Evolutionary conservation across 2,329 filamentous ascomycete genomes (phyloP).

Genomic region (Aspergillus sergii): DNA sequence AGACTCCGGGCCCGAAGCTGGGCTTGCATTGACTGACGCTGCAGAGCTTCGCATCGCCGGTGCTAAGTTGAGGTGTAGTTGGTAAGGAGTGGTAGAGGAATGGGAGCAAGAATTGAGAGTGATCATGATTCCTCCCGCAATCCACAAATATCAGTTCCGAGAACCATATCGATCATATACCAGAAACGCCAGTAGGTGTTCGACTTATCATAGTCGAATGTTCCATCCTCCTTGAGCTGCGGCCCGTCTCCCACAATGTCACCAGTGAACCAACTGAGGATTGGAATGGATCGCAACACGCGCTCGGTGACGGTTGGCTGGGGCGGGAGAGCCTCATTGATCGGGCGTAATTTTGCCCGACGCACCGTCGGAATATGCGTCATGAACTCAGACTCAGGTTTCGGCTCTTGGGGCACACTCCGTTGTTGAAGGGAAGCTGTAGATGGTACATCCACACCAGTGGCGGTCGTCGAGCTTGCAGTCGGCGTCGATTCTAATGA

Average conservation of each 20-base stretch:
- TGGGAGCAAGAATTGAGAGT: not conserved
- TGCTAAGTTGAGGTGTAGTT: not conserved
- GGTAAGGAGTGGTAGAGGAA: not conserved
- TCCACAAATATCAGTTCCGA: constrained; percentile 65
- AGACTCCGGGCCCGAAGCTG: not conserved
- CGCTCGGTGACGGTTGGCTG: constrained; percentile 67
- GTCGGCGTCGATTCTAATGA: constrained; percentile 42
- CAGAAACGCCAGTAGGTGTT: constrained; percentile 64
- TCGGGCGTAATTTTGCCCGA: constrained; percentile 65
- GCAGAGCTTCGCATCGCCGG: not conserved
- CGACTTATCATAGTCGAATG: constrained; percentile 70
- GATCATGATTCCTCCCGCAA: constrained; percentile 53
- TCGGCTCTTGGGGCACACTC: constrained; percentile 27
- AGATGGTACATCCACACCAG: constrained; percentile 26
- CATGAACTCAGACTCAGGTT: constrained; percentile 50
- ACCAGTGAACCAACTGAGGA: constrained; percentile 71
- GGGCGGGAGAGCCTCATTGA: constrained; percentile 71
- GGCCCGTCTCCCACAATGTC: constrained; percentile 52
- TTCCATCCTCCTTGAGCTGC: constrained; percentile 47
- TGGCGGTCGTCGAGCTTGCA: constrained; percentile 46
- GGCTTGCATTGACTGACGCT: not conserved
- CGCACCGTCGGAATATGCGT: constrained; percentile 68
- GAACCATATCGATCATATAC: constrained; percentile 56
- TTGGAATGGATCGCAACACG: constrained; percentile 65
- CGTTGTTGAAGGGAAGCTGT: constrained; percentile 31